Evolutionary conservation across 208 protist species (phyloP).

Genomic region (Leishmania tarentolae): DNA sequence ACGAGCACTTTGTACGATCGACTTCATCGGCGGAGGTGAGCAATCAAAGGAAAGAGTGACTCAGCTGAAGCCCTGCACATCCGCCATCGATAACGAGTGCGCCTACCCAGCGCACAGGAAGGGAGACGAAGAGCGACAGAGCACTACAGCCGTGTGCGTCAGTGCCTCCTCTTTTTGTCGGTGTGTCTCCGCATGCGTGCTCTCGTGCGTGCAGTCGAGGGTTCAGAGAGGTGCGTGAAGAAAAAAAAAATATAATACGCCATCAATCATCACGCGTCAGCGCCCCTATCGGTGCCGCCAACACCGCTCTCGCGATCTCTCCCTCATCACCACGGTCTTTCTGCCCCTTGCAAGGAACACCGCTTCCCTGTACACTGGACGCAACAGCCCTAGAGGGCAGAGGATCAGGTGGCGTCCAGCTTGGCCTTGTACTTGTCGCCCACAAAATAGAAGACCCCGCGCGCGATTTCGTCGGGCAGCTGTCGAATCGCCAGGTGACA

Average conservation of each 20-base stretch:
- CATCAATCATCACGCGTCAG: background rate
- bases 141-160: background rate
- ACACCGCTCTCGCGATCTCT: background rate
- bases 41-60: background rate
- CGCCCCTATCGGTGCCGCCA: background rate
- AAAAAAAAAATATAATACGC: background rate
- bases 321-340: background rate
- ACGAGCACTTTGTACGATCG: background rate
- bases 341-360: background rate
- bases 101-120: background rate
- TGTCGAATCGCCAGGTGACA: constrained; percentile 86
- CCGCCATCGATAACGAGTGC: background rate
- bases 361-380: background rate
- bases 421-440: constrained; percentile 73
- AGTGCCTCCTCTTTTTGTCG: background rate
- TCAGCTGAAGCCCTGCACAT: background rate
- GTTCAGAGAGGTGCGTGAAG: background rate
- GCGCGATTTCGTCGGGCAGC: constrained; percentile 85
- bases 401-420: background rate
- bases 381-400: background rate
- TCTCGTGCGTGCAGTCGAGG: background rate
- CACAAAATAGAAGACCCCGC: constrained; percentile 88
- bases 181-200: background rate
- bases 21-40: background rate
- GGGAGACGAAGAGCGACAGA: background rate